Base-by-base conservation (phyloP, 2,329 filamentous ascomycete genomes). In the Ophiostoma piceae region DNA sequence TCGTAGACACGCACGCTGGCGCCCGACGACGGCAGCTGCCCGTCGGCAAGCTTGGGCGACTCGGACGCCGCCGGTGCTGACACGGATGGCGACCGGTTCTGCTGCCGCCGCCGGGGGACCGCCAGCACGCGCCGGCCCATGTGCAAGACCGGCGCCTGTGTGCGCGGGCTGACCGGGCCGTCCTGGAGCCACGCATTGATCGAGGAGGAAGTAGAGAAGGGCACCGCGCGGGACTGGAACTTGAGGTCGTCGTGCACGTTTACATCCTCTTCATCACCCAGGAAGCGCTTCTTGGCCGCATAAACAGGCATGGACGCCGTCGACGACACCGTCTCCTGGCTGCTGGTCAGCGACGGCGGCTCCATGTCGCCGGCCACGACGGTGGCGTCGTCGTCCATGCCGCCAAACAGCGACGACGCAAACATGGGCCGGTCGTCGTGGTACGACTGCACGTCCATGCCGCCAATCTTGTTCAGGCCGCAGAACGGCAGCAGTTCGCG, bases 401-500 rank as follows among this genome's bases (percentile, higher is more conserved):
- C 73, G 5, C 47, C 47, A 54, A 71, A 72, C 39, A 70, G 41
- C 54, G 70, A 35, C 1, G 69, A 19, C 60, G 68, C 69, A 65
- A 72, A 72, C 66, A 71, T 39, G 3, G 70, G 71, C 67, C 66
- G 57, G 47, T 72, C 71, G 19, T 72, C 79, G 29, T 81, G 78
- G 19, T 92, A 89, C 16, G 86, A 82, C 76, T 92, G 90, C 37
- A 84, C 81, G 39, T 84, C 85, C 60, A 89, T 80, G 0, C 91
- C 91, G 54, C 91, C 91, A 70, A 91, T 83, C 75, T 89, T 92
- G 80, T 92, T 85, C 74, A 95, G 84, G 35, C 92, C 92, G 77
- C 92, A 94, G 77, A 93, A 96, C 0, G 92, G 92, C 8, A 89
- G 81, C 4, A 96, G 82, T 76, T 95, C 92, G 41, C 85, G 82